Conservation (phyloP, 2,329 filamentous ascomycete species). For the Botrytis byssoidea region DNA sequence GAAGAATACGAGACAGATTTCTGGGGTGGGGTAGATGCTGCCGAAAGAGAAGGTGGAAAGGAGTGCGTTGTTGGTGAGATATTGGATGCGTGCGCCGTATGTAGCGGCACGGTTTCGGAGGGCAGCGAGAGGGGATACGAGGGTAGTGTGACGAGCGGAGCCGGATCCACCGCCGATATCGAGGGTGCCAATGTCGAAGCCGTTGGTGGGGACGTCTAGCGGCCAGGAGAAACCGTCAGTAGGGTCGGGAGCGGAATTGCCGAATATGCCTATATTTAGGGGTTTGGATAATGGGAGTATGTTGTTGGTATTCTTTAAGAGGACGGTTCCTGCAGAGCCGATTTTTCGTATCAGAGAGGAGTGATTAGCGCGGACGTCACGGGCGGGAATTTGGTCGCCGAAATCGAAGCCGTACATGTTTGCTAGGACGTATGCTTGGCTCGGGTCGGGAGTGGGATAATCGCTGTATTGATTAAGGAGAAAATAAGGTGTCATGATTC, state of each 20-base stretch:
- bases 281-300: slow-evolving; percentile 58
- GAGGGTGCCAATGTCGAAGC: slow-evolving; percentile 26
- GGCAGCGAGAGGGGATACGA: slow-evolving; percentile 59
- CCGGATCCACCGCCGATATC: slow-evolving; percentile 31
- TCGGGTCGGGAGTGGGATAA: slow-evolving; percentile 39
- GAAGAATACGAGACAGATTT: slow-evolving; percentile 42
- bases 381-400: slow-evolving; percentile 29
- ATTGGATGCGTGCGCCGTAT: slow-evolving; percentile 24
- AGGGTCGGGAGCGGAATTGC: slow-evolving; percentile 58
- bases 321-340: slow-evolving; percentile 57
- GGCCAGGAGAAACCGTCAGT: slow-evolving; percentile 39
- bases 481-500: slow-evolving; percentile 57
- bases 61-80: slow-evolving; percentile 23
- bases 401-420: slow-evolving; percentile 51
- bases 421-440: slow-evolving; percentile 39
- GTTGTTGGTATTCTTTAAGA: slow-evolving; percentile 59
- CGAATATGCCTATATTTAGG: slow-evolving; percentile 51
- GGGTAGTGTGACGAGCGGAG: slow-evolving; percentile 58
- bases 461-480: slow-evolving; percentile 53
- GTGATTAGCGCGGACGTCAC: slow-evolving; percentile 65
- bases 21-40: slow-evolving; percentile 1
- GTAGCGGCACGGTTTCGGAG: slow-evolving; percentile 41
- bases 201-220: not conserved
- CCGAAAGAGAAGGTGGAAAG: slow-evolving; percentile 14
- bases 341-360: slow-evolving; percentile 42